Percentiles rank a stretch among this genome's conserved stretches.
phyloP scores from a whole-genome alignment of 2,329 filamentous ascomycete species.

The Trichoderma harzianum region DNA sequence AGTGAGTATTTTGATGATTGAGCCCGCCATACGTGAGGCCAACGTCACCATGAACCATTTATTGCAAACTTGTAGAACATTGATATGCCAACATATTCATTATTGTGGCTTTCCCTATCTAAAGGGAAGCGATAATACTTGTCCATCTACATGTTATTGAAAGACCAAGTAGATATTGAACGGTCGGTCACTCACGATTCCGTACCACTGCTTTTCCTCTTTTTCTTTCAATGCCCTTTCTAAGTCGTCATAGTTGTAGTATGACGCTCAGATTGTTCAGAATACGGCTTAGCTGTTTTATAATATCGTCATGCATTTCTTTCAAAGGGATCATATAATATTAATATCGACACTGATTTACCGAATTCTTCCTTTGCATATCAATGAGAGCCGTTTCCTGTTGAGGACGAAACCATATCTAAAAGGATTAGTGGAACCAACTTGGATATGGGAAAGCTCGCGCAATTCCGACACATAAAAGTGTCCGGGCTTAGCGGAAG shows the following conservation, averaged over 20 bases:
- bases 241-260: neutral
- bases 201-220: neutral
- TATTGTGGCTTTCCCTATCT: neutral
- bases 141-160: neutral
- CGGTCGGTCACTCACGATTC: neutral
- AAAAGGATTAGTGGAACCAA: neutral
- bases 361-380: neutral
- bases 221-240: neutral
- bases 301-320: neutral
- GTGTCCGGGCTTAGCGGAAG: neutral
- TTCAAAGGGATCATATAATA: neutral
- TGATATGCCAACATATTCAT: neutral
- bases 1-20: too few relatives aligned
- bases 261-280: neutral
- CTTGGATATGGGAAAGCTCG: neutral
- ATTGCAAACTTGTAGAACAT: neutral
- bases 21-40: neutral
- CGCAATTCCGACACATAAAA: neutral
- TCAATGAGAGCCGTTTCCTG: neutral
- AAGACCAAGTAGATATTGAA: neutral
- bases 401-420: neutral
- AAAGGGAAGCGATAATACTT: neutral
- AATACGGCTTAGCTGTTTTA: neutral
- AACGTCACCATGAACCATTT: neutral
- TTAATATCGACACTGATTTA: neutral